phyloP scores from a whole-genome alignment of 768 basidiomycete species.

The Tulasnella calospora region DNA sequence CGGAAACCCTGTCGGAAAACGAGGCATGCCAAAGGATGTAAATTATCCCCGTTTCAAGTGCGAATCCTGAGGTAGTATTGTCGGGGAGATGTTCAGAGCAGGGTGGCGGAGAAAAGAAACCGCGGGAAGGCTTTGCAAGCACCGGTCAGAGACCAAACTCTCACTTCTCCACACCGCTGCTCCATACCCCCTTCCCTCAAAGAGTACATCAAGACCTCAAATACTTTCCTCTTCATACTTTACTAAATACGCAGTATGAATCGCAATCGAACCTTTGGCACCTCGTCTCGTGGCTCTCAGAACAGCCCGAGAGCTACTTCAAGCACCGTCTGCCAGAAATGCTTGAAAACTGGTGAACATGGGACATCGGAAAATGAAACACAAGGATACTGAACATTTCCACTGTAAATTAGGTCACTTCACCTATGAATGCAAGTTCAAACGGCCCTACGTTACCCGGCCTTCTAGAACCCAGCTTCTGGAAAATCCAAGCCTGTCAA shows the following conservation, averaged over 20 bases:
- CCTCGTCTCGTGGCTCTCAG: constrained; percentile 42
- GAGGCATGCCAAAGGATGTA: neutral
- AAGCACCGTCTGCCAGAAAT: constrained; percentile 78
- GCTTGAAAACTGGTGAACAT: constrained; percentile 57
- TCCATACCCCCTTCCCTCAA: neutral
- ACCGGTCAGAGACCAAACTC: neutral
- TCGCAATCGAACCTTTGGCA: constrained; percentile 3
- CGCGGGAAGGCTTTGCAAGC: neutral
- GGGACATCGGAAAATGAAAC: neutral
- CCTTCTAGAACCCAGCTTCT: constrained; percentile 84
- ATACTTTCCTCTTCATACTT: neutral
- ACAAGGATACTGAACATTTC: neutral
- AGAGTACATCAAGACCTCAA: neutral
- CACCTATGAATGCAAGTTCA: constrained; percentile 82
- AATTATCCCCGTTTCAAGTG: neutral
- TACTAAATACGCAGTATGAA: neutral
- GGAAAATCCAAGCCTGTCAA: constrained; percentile 64
- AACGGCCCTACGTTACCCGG: constrained; percentile 78
- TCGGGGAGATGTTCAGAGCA: no score
- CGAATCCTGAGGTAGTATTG: neutral
- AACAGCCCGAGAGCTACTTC: constrained; percentile 61
- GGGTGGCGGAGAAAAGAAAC: neutral
- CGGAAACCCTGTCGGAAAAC: neutral
- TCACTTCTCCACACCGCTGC: neutral
- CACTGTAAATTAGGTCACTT: constrained; percentile 63